These are phyloP conservation scores for Leucosporidium creatinivorum DNA, from an alignment of 768 basidiomycete genomes.

Conservation along the genomic window DNA sequence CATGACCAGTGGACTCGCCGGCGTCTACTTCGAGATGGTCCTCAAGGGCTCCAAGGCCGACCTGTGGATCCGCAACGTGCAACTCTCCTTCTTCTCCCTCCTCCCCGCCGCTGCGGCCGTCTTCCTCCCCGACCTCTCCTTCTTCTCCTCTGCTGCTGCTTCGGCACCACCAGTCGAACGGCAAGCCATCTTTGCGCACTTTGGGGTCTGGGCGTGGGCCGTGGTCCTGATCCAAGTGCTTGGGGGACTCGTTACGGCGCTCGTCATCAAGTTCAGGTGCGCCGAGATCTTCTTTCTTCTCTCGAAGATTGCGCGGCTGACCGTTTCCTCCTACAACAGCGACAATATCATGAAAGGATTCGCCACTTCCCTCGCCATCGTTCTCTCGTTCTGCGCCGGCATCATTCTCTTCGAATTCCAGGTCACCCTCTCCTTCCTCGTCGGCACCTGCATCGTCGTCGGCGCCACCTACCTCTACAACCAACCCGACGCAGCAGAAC, in stretches of 20 bases:
- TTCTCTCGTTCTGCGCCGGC: constrained; percentile 87
- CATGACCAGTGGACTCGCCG: constrained; percentile 89
- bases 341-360: constrained; percentile 55
- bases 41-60: constrained; percentile 81
- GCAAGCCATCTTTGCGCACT: constrained; percentile 65
- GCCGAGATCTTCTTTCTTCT: constrained; percentile 64
- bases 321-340: background rate
- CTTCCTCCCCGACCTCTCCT: constrained; percentile 31
- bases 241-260: constrained; percentile 83
- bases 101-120: constrained; percentile 73
- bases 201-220: constrained; percentile 84
- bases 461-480: constrained; percentile 90
- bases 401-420: constrained; percentile 83
- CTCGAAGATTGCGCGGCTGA: background rate
- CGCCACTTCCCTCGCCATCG: constrained; percentile 86
- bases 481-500: constrained; percentile 46
- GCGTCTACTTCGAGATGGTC: constrained; percentile 98
- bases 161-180: constrained; percentile 20
- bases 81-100: constrained; percentile 87
- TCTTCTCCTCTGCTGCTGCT: constrained; percentile 27
- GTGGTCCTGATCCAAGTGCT: constrained; percentile 66
- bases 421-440: constrained; percentile 74
- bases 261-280: constrained; percentile 82
- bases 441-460: constrained; percentile 76
- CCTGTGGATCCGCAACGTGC: constrained; percentile 94